phyloP scores from a whole-genome alignment of 768 basidiomycete genomes.

The Amanita brunnescens region DNA sequence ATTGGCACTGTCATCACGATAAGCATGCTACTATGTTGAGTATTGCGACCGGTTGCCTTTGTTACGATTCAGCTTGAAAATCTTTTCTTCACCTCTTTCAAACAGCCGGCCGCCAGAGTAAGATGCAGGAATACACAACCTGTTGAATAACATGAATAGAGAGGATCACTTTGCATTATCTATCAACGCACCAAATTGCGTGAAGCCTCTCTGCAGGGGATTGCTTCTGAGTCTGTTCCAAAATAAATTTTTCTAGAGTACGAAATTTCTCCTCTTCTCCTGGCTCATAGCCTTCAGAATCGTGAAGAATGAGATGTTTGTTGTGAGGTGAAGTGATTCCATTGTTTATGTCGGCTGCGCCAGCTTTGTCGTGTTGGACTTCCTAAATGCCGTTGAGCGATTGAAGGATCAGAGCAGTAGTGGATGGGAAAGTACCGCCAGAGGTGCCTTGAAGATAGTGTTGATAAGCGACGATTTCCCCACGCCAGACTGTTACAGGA shows the following conservation, averaged over 20 bases:
- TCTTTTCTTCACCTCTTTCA: neutral
- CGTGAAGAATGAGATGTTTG: no score
- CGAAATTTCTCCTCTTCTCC: slow-evolving; percentile 7
- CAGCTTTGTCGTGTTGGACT: slow-evolving; percentile 12
- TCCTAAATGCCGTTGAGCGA: slow-evolving; percentile 6
- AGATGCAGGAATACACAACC: neutral
- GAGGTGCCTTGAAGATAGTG: neutral
- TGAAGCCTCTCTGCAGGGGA: neutral
- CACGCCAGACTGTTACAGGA: neutral
- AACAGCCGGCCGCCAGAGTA: neutral
- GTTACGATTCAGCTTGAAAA: neutral
- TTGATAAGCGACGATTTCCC: slow-evolving; percentile 2
- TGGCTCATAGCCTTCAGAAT: neutral
- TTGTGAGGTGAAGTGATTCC: no score
- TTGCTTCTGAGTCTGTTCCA: neutral
- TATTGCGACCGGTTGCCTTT: neutral
- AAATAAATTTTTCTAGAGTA: slow-evolving; percentile 1
- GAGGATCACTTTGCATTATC: neutral
- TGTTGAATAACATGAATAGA: neutral
- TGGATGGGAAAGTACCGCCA: neutral
- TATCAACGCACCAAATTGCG: neutral
- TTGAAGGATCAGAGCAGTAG: no score
- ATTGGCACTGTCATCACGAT: slow-evolving; percentile 13
- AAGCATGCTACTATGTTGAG: neutral
- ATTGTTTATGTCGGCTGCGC: neutral